These are phyloP conservation scores for Epichloe brachyelytri DNA, from an alignment of 2,329 filamentous ascomycete genomes.

Conservation along the genomic window DNA sequence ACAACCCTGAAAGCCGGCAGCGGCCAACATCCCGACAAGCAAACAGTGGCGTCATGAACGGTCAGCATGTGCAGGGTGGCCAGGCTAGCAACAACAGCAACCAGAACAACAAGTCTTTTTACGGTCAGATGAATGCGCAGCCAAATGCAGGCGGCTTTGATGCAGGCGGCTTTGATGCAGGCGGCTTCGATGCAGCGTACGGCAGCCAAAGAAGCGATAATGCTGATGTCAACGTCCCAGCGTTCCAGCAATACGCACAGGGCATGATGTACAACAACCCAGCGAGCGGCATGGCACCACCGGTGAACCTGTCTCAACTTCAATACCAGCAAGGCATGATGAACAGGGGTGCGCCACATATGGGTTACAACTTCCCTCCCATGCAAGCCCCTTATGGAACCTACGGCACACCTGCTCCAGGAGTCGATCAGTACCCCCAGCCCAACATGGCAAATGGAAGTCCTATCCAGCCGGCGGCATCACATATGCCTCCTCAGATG, in stretches of 20 bases:
- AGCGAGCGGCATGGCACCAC: slow-evolving; percentile 31
- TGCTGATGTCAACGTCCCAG: slow-evolving; percentile 34
- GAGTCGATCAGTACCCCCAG: slow-evolving; percentile 43
- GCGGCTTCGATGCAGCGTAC: slow-evolving; percentile 40
- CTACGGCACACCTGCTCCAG: slow-evolving; percentile 34
- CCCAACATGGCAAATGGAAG: slow-evolving; percentile 37
- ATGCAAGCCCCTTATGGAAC: slow-evolving; percentile 43
- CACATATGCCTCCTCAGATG: slow-evolving; percentile 27
- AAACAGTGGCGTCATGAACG: slow-evolving; percentile 22
- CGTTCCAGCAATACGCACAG: slow-evolving; percentile 39
- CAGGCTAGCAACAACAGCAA: slow-evolving; percentile 14
- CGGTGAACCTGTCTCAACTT: slow-evolving; percentile 39
- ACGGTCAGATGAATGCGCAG: slow-evolving; percentile 34
- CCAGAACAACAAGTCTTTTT: slow-evolving; percentile 34
- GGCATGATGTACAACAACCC: slow-evolving; percentile 37
- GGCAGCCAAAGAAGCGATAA: slow-evolving; percentile 39
- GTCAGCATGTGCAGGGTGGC: slow-evolving; percentile 26
- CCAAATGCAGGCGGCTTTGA: slow-evolving; percentile 34
- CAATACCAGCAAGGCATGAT: slow-evolving; percentile 49
- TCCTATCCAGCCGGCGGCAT: slow-evolving; percentile 33
- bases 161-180: slow-evolving; percentile 24
- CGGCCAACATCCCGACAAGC: slow-evolving; percentile 44
- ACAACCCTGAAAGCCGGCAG: slow-evolving; percentile 35
- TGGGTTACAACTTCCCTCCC: slow-evolving; percentile 43
- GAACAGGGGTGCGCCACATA: slow-evolving; percentile 36